Base-by-base conservation (phyloP, 2,329 filamentous ascomycete genomes). In the Diaporthe velutina region DNA sequence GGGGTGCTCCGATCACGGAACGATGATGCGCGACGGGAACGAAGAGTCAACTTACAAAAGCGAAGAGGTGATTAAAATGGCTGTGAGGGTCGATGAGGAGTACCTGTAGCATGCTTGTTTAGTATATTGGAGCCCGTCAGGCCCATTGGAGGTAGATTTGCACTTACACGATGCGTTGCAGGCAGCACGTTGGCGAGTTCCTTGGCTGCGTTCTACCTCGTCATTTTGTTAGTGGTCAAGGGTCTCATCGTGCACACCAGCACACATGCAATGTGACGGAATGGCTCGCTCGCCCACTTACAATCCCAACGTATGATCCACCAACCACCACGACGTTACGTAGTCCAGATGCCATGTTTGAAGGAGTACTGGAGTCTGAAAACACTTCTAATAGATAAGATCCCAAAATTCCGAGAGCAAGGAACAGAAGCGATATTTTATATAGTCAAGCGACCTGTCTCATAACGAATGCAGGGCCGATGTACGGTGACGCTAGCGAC, bases 21-120 rank as follows among this genome's bases (percentile, higher is more conserved):
- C 42, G 22, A 13, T 15, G 10, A 54, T 22, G 35, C 17, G 33
- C 1, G 5, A 42, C 3, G 17, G 35, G n/a, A 33, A 17, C 1
- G 28, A 8, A 1, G 15, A 33, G 6, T 52, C 12, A 2, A 61
- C 80, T 76, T 78, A 82, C 81, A 74, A 89, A 87, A 10, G 83
- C 83, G 77, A 87, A 89, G 1, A 86, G 81, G 73, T 87, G 86
- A 73, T 89, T 84, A 75, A 88, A 87, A 76, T 89, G 87, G 12
- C 83, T 85, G 75, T 88, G 87, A 57, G 84, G 86, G 77, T 89
- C 87, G 40, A 89, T 80, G 4, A 88, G 77, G 1, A 88, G 77
- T 6, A 83, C 78, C 81, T 83, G 30, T 66, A 9, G n/a, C 17
- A 25, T 40, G 22, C 30, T 3, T 28, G 52, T 10, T 58, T 33